Percentiles rank a stretch among this genome's conserved stretches.
phyloP scores from a whole-genome alignment of 208 protist species.

The Leptomonas pyrrhocoris region DNA sequence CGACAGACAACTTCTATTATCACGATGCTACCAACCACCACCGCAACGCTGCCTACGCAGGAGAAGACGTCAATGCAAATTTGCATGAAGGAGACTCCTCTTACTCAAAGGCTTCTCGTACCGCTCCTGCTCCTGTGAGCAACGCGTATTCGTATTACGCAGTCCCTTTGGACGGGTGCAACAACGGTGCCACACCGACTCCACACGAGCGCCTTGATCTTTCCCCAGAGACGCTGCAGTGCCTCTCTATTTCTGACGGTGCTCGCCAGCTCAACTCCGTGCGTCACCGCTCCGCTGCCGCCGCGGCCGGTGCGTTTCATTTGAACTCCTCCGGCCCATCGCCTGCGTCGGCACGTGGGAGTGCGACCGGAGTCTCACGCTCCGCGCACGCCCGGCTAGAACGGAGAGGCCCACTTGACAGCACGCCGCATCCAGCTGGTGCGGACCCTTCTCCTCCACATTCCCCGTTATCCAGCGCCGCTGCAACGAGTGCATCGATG shows the following conservation, averaged over 20 bases:
- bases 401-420: not conserved
- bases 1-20: no score
- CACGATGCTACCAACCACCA: no score
- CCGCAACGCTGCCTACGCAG: no score
- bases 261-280: conserved; percentile 29
- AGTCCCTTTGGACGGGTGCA: no score
- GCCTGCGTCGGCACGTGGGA: not conserved
- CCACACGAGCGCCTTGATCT: not conserved
- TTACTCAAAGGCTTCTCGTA: no score
- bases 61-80: no score
- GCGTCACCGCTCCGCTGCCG: conserved; percentile 24
- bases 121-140: no score
- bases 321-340: conserved; percentile 8
- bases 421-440: not conserved
- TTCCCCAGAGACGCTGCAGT: not conserved
- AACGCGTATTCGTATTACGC: no score
- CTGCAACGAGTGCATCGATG: not conserved
- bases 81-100: no score
- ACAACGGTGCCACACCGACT: not conserved
- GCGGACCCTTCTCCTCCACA: not conserved
- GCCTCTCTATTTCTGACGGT: conserved; percentile 33
- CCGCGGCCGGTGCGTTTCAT: conserved; percentile 15
- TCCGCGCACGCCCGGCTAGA: not conserved
- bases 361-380: not conserved
- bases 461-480: conserved; percentile 2